Percentiles rank a stretch among this genome's conserved stretches.
Conservation (phyloP, 441 rosid species). For the Euphorbia corollata region DNA sequence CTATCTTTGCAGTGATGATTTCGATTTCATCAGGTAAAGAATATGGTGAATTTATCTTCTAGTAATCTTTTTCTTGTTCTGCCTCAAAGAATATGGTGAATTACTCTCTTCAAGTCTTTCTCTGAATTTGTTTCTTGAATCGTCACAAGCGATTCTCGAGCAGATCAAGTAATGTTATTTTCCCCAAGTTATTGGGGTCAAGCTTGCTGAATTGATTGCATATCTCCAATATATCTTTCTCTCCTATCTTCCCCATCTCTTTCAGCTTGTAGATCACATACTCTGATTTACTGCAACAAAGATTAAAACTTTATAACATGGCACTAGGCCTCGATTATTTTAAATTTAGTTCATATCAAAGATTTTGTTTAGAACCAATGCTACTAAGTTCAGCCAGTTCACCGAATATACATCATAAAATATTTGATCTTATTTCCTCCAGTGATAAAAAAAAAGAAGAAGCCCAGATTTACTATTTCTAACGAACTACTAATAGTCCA, state of each 20-base stretch:
- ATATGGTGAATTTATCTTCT: not conserved
- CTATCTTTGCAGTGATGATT: not conserved
- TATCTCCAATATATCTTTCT: constrained; percentile 67
- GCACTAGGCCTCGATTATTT: not conserved
- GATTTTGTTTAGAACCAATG: not conserved
- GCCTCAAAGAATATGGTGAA: not conserved
- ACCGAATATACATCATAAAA: no score
- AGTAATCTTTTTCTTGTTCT: not conserved
- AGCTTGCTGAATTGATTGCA: constrained; percentile 66
- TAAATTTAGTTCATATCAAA: not conserved
- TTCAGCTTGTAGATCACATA: constrained; percentile 83
- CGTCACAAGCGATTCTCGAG: constrained; percentile 35
- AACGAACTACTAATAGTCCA: not conserved
- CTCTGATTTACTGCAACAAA: constrained; percentile 67
- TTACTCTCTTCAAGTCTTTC: not conserved
- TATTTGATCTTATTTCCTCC: no score
- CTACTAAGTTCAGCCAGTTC: no score
- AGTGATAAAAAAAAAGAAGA: not conserved
- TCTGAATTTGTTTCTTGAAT: not conserved
- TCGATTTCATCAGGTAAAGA: not conserved
- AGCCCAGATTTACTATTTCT: not conserved
- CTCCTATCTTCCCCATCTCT: constrained; percentile 78
- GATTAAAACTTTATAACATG: not conserved
- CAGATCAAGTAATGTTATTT: constrained; percentile 72
- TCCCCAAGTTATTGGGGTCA: constrained; percentile 70